Evolutionary conservation across 2,329 filamentous ascomycete species (phyloP), one percentile per base, ranked within the genome.

Genomic region (Colletotrichum agaves): DNA sequence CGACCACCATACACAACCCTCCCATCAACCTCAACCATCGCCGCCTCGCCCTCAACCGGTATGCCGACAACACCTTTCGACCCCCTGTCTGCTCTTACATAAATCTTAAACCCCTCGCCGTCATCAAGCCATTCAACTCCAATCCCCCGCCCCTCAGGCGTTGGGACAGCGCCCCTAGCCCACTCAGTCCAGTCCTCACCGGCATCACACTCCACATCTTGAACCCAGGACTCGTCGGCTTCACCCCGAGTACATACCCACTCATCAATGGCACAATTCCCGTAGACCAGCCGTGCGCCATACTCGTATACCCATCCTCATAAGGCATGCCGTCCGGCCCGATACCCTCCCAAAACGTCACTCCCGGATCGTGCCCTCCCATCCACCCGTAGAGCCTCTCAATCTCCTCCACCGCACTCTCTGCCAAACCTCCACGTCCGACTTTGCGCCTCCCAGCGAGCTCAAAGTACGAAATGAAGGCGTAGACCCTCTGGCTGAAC

Each of bases 391-490:
- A 86, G 15, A 84, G 74, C 17, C 84, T 75, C 46, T 78, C 73
- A 13, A 85, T 75, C 72, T 85, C 78, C 27, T 85, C 82, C 0
- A 84, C 72, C 1, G 80, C 84, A 6, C 78, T 78, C 1, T 67
- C 71, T 1, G 74, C 74, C 4, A 75, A 63, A 31, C 61, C 31
- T 10, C 33, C 50, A 10, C 17, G 12, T 0, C 76, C 78, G 10
- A 58, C 73, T 21, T 74, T 72, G 70, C 86, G 85, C 10, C 84
- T 81, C 12, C 84, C 84, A n/a, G 80, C 77, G 17, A 84, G 76
- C 74, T 86, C 84, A 69, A 86, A 86, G 72, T 84, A 86, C 2
- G 84, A 85, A 17, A 83, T 80, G 69, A 86, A 85, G 2, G 84
- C 78, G 61, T 86, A 86, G 3, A 86, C 84, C 12, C 83, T 78